phyloP scores from a whole-genome alignment of 2,329 filamentous ascomycete genomes.

The Microcera coccophila region DNA sequence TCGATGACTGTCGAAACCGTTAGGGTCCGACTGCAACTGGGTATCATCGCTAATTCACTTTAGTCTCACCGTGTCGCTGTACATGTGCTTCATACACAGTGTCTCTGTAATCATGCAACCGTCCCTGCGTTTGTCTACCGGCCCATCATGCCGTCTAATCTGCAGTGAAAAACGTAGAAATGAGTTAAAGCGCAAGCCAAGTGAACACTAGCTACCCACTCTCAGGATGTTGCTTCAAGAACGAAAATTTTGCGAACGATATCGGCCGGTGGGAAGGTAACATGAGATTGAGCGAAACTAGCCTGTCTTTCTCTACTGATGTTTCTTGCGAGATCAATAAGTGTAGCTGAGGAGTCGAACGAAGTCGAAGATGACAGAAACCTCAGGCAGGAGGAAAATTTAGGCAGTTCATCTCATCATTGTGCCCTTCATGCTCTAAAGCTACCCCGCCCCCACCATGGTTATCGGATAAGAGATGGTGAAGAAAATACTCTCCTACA shows the following conservation, averaged over 20 bases:
- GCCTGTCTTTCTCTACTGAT: not conserved
- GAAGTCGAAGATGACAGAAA: not conserved
- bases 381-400: not conserved
- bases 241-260: not conserved
- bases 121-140: too few species aligned
- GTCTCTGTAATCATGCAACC: not conserved
- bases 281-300: not conserved
- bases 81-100: not conserved
- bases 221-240: constrained; percentile 3
- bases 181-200: not conserved
- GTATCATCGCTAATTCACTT: constrained; percentile 1
- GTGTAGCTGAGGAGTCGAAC: not conserved
- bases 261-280: not conserved
- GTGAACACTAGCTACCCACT: constrained; percentile 5
- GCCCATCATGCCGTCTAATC: not conserved
- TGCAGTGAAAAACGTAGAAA: constrained; percentile 2
- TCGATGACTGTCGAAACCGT: not conserved
- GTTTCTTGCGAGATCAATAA: not conserved
- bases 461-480: not conserved
- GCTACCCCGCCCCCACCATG: not conserved
- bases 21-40: not conserved
- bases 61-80: not conserved
- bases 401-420: not conserved
- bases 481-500: not conserved
- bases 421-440: not conserved